These are phyloP conservation scores for Pythium rishiriense DNA, from an alignment of 352 stramenopile genomes.

Conservation along the genomic window DNA sequence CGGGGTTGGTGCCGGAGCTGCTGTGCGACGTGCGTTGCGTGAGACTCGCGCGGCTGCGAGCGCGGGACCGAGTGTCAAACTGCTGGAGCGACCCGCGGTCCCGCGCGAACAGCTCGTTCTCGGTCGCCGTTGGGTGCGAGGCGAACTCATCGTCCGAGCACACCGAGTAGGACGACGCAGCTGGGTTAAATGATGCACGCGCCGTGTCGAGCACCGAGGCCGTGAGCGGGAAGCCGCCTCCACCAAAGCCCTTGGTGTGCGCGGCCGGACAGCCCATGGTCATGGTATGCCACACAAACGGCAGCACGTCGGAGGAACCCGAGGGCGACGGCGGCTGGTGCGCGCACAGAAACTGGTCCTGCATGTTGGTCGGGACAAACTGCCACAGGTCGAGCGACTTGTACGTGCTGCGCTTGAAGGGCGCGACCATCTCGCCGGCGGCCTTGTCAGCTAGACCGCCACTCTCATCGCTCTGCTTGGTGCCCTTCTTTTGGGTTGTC, in stretches of 20 bases:
- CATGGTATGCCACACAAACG: constrained; percentile 84
- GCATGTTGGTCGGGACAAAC: constrained; percentile 84
- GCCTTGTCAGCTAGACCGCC: not conserved
- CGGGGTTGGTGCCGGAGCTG: constrained; percentile 17
- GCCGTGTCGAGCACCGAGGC: constrained; percentile 2
- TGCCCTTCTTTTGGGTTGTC: constrained; percentile 9
- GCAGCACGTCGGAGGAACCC: constrained; percentile 14
- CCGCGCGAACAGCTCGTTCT: constrained; percentile 25
- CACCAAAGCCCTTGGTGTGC: constrained; percentile 81
- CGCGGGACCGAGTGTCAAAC: constrained; percentile 2
- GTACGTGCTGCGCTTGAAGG: constrained; percentile 86
- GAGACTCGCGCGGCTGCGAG: constrained; percentile 20
- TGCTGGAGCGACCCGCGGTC: not conserved
- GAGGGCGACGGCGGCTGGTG: constrained; percentile 33
- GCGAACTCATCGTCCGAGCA: constrained; percentile 30
- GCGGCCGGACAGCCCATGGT: constrained; percentile 83
- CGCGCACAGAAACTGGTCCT: constrained; percentile 76
- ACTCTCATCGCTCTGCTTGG: constrained; percentile 12
- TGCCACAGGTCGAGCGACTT: constrained; percentile 81
- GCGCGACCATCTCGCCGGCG: constrained; percentile 33
- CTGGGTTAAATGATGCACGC: not conserved
- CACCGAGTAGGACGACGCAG: constrained; percentile 26
- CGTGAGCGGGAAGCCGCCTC: constrained; percentile 49
- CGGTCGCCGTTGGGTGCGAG: constrained; percentile 23
- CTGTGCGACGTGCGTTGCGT: constrained; percentile 17